phyloP scores from a whole-genome alignment of 2,329 filamentous ascomycete genomes.

The Ceratocystis diversiconidia region DNA sequence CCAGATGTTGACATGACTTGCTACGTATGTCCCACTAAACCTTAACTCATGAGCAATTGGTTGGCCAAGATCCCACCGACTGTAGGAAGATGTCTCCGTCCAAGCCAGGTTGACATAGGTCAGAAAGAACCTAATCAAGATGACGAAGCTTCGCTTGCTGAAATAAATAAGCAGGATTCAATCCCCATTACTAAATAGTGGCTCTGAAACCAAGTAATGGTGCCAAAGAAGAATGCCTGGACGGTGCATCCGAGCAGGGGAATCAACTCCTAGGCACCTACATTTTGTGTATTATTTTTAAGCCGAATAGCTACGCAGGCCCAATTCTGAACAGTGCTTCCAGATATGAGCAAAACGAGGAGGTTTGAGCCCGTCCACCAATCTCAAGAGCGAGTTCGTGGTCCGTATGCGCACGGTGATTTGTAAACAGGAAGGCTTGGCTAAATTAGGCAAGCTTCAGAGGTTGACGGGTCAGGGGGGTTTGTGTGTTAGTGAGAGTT shows the following conservation, averaged over 20 bases:
- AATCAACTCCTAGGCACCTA: background rate
- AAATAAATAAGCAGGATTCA: background rate
- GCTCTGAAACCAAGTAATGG: background rate
- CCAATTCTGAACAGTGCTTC: background rate
- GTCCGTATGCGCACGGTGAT: background rate
- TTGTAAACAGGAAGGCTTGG: background rate
- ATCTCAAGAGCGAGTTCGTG: background rate
- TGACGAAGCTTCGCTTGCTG: background rate
- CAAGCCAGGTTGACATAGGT: background rate
- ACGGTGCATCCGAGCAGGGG: background rate
- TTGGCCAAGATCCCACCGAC: background rate
- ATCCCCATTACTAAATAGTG: background rate
- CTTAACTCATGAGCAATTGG: background rate
- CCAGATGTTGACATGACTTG: background rate
- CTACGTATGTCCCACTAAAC: background rate
- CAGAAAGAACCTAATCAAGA: background rate
- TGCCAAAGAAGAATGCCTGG: background rate
- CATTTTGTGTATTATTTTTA: background rate
- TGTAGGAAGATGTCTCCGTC: no score
- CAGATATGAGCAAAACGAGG: background rate
- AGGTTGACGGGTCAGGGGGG: background rate
- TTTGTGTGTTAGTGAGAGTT: background rate
- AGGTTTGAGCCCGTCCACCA: background rate
- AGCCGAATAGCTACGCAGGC: background rate
- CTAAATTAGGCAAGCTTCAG: background rate